Evolutionary conservation across 2,329 filamentous ascomycete species (phyloP).

Genomic region (Claviceps paspali): DNA sequence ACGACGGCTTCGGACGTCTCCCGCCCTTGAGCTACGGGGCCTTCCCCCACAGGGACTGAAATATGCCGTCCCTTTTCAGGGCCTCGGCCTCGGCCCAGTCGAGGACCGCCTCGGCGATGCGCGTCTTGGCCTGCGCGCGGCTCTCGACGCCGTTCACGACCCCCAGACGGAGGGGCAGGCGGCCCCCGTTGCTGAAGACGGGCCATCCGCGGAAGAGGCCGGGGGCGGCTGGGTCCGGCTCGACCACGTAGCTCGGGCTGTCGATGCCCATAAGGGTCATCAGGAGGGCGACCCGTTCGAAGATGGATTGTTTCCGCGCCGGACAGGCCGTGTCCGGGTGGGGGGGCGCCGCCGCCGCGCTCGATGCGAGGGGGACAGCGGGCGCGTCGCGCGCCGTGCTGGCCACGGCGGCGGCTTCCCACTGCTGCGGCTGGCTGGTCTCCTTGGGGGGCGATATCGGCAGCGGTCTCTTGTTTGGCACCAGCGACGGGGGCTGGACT

Average conservation of each 20-base stretch:
- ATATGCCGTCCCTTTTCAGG: constrained; percentile 4
- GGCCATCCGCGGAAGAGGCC: constrained; percentile 22
- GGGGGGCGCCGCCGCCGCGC: too few relatives aligned
- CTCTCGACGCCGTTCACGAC: constrained; percentile 19
- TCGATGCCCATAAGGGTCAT: constrained; percentile 18
- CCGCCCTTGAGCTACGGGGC: too few relatives aligned
- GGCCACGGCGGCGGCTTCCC: background rate
- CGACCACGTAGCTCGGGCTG: constrained; percentile 20
- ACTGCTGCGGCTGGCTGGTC: background rate
- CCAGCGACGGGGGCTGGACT: background rate
- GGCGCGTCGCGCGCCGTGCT: background rate
- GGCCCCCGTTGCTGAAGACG: constrained; percentile 16
- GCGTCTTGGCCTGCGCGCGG: constrained; percentile 20
- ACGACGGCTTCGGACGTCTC: too few relatives aligned
- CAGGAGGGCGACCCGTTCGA: constrained; percentile 17
- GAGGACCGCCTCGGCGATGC: constrained; percentile 25
- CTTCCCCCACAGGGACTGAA: constrained; percentile 3
- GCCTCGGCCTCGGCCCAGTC: constrained; percentile 17
- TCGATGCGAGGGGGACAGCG: too few relatives aligned
- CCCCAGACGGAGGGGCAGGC: constrained; percentile 18
- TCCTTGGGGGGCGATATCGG: background rate
- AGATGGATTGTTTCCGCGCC: constrained; percentile 6
- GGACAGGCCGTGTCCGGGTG: too few relatives aligned
- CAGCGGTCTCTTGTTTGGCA: background rate
- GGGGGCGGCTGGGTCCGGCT: constrained; percentile 6